Evolutionary conservation across 441 rosid genomes (phyloP), one percentile per base, ranked within the genome.

Genomic region (Gossypium schwendimanii): DNA sequence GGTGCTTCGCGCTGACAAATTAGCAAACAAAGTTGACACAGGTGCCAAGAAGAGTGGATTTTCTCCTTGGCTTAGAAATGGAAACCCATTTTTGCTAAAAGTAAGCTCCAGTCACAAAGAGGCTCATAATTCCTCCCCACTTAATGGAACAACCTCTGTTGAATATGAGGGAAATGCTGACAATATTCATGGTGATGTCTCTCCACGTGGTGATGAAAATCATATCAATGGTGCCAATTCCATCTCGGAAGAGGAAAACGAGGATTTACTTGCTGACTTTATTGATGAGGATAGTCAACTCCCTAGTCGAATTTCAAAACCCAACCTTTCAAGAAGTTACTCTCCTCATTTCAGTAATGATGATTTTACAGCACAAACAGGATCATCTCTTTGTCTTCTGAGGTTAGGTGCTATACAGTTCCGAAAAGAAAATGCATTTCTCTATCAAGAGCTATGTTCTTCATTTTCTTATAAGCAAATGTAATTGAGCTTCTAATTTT

Each of bases 211-310:
- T 47, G 87, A 83, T 76, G 74, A 33, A 31, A 83, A 77, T 79
- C 78, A 77, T 77, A 57, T 58, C 49, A 90, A 86, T 41, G 90
- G 98, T 70, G 76, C 81, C 60, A 83, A 76, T 79, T 79, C 91
- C 72, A 77, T 80, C 75, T 75, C 86, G 41, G 98, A 89, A 78
- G 99, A 96, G 80, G 98, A 96, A 85, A 88, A 93, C 75, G 99
- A 96, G 83, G 98, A 93, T 86, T 90, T 93, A 74, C 96, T 88
- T 79, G 99, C 98, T 41, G 98, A 96, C 81, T 93, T 90, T 74
- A 93, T 96, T 76, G 99, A 96, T n/a, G 99, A 96, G 81, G 98
- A 93, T 75, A 96, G 99, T 83, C 98, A 93, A 84, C 98, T 91
- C 71, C 98, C 98, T 55, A 91, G 99, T 85, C 87, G 96, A 83